Conservation (phyloP, 192 early-diverging fungal genomes). For the Coemansia sp. region DNA sequence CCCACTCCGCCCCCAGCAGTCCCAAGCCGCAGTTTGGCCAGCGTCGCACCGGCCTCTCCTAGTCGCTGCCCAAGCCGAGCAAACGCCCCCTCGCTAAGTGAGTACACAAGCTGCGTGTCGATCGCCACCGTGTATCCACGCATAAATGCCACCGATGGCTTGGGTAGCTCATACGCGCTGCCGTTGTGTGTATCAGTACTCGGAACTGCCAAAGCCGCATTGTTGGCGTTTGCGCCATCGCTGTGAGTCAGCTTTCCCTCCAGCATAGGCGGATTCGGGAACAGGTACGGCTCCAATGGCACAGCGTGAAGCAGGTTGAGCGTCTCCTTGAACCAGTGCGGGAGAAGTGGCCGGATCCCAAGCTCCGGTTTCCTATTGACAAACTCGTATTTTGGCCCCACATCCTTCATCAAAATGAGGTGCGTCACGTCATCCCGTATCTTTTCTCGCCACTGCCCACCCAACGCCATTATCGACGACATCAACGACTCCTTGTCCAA, state of each 20-base stretch:
- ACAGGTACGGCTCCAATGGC: slow-evolving; percentile 57
- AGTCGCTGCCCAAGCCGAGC: slow-evolving; percentile 41
- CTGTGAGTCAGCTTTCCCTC: slow-evolving; percentile 10
- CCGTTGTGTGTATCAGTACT: slow-evolving; percentile 28
- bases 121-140: slow-evolving; percentile 43
- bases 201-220: slow-evolving; percentile 16
- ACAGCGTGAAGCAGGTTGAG: slow-evolving; percentile 59
- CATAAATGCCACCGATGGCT: slow-evolving; percentile 31
- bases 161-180: slow-evolving; percentile 39
- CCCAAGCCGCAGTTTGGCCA: slow-evolving; percentile 7
- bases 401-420: slow-evolving; percentile 35
- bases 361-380: slow-evolving; percentile 49
- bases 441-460: slow-evolving; percentile 53
- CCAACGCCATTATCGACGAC: slow-evolving; percentile 50
- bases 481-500: slow-evolving; percentile 48
- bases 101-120: slow-evolving; percentile 31
- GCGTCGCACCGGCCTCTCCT: slow-evolving; percentile 39
- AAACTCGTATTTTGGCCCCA: slow-evolving; percentile 54
- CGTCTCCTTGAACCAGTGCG: slow-evolving; percentile 76
- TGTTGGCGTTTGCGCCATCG: neutral
- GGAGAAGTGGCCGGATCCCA: slow-evolving; percentile 65
- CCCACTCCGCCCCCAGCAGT: neutral
- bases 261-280: slow-evolving; percentile 56
- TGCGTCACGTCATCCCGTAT: slow-evolving; percentile 52
- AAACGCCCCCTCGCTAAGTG: slow-evolving; percentile 34